Base-by-base conservation (phyloP, 1,284 basidiomycete species). In the Macrocybe sp. region DNA sequence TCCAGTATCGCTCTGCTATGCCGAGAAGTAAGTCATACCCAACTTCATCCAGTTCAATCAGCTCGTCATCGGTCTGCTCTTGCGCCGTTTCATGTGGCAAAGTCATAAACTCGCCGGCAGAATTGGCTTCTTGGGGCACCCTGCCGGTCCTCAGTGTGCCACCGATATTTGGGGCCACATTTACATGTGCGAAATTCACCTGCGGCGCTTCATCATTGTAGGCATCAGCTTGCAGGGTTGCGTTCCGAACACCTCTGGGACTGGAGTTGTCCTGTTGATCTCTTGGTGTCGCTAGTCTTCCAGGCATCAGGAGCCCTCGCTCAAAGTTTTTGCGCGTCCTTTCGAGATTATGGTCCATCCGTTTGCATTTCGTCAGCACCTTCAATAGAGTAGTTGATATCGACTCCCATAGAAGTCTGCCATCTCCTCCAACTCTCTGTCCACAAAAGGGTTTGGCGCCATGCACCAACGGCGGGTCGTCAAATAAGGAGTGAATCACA, bases 11-110 rank as follows among this genome's bases (percentile, higher is more conserved):
- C 54, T 79, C 78, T 28, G 73, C 63, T 8, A 75, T 68, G 9
- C 68, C 72, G 48, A 80, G 62, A 45, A 80, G 50, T 74, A 79
- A 76, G 48, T 64, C 67, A 49, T 71, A 69, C 51, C 65, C 71
- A 42, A 71, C 66, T 43, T 74, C 69, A 57, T 74, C 71, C 50
- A 75, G 35, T 41, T 51, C 45, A 30, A 54, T 38, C 34, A n/a
- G 47, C 30, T 34, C 44, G 41, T 44, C 45, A 47, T 49, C 50
- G 42, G 11, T 32, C 33, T 12, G 28, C n/a, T 31, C 44, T 30
- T 22, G 22, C 22, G 22, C 46, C 36, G 44, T 42, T n/a, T 43
- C 31, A 28, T 8, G 49, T 38, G n/a, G 43, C 31, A 28, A 22
- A 7, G 29, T 30, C 38, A 22, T 28, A n/a, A 32, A 9, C 4